Conservation (phyloP, 2,329 filamentous ascomycete species). For the Colletotrichum limetticola region DNA sequence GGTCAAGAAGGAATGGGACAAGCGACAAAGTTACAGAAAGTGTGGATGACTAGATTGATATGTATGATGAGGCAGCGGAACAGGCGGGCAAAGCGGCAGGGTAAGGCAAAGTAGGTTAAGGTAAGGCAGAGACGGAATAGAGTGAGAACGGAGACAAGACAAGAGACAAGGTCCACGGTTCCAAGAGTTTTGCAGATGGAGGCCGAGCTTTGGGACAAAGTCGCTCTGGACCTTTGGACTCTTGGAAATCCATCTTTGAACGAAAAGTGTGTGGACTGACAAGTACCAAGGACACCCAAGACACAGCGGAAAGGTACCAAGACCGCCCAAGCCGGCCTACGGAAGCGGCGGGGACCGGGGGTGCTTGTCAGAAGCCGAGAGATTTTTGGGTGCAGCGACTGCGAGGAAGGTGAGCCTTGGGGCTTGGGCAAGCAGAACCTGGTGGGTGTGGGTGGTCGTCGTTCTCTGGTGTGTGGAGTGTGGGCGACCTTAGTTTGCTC, state of each 20-base stretch:
- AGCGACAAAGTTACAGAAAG: conserved; percentile 14
- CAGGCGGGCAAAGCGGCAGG: conserved; percentile 15
- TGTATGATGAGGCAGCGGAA: conserved; percentile 33
- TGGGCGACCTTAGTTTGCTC: not conserved
- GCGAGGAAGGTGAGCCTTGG: not conserved
- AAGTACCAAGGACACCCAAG: conserved; percentile 25
- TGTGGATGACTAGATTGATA: conserved; percentile 35
- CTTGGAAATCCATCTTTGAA: conserved; percentile 5
- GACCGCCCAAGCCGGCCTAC: conserved; percentile 31
- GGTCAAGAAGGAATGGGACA: conserved; percentile 29
- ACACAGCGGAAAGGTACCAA: conserved; percentile 26
- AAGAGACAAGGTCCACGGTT: conserved; percentile 19
- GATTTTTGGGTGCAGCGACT: conserved; percentile 12
- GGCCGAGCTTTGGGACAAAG: conserved; percentile 4
- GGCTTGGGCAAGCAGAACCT: not conserved
- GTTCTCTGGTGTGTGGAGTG: not conserved
- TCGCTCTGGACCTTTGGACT: not conserved
- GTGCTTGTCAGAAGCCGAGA: conserved; percentile 35
- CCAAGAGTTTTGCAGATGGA: conserved; percentile 7
- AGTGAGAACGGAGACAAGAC: conserved; percentile 15
- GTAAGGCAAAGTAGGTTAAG: conserved; percentile 31
- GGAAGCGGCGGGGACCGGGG: conserved; percentile 36
- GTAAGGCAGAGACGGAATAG: conserved; percentile 29
- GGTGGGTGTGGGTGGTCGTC: too few relatives aligned
- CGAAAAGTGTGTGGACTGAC: not conserved